Base-by-base conservation (phyloP, 371 early-diverging fungal species). In the Dinochytrium kinnereticum region DNA sequence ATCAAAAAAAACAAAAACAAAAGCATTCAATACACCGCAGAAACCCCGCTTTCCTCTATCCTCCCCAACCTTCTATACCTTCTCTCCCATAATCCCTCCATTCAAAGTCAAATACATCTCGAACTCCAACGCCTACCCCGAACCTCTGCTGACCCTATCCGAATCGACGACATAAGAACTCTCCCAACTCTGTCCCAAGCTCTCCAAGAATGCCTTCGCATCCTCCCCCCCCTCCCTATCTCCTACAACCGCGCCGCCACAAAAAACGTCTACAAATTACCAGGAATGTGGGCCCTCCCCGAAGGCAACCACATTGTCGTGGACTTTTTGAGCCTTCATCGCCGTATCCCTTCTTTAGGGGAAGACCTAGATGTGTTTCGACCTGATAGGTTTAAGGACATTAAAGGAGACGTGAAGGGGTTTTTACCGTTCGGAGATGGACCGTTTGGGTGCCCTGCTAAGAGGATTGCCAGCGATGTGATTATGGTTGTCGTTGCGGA, bases 271-370 rank as follows among this genome's bases (percentile, higher is more conserved):
- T 49, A 49, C 68, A 68, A 68, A 40, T 68, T 75, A 21, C 76
- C 76, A 30, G 76, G 75, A 7, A 13, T 70, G 39, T 74, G 75
- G 75, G 36, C 70, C 15, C 66, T 74, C 38, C 75, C 75, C 17
- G 59, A 49, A 26, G 28, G 44, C 36, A 30, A 50, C 36, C 76
- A 75, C 65, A 66, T 75, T 44, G 44, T 44, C 50, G 71, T 75
- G 34, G 76, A 75, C 50, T 44, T 71, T 30, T 13, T 75, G 15
- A 69, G 70, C 21, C n/a, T 70, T 21, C 61, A 71, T n/a, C 50
- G 76, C 7, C 28, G 64, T 49, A 30, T 21, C 33, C 24, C 28
- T 7, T 28, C 31, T 10, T 74, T 70, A 39, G 75, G 75, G 17
- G 40, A 39, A 10, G 76, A 70, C 50, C 30, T 61, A 15, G 36